Conservation (phyloP, 371 early-diverging fungal species). For the Mortierella sp. region DNA sequence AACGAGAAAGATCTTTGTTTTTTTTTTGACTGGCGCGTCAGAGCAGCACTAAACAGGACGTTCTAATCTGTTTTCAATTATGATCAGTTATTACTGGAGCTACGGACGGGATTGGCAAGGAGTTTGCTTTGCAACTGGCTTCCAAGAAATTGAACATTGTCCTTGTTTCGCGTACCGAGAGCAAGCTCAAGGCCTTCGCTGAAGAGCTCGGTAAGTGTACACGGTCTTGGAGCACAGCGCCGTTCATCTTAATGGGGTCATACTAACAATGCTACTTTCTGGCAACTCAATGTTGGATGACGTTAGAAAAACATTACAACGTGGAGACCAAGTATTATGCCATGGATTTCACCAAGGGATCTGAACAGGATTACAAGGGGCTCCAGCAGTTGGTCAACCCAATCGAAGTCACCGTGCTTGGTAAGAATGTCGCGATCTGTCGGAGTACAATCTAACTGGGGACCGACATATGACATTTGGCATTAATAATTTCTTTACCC, state of each 20-base stretch:
- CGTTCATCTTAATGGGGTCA: too few relatives aligned
- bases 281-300: neutral
- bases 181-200: conserved; percentile 85
- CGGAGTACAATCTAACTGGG: conserved; percentile 41
- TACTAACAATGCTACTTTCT: too few relatives aligned
- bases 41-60: neutral
- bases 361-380: conserved; percentile 71
- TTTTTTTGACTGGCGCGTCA: too few relatives aligned
- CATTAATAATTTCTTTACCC: conserved; percentile 25
- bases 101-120: conserved; percentile 97
- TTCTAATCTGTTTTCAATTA: neutral
- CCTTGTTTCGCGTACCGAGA: conserved; percentile 86
- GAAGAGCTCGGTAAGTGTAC: conserved; percentile 69
- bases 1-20: neutral
- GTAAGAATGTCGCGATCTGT: conserved; percentile 41
- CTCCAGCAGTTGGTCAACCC: conserved; percentile 67
- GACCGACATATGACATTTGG: neutral
- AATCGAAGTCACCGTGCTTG: conserved; percentile 76
- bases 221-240: neutral
- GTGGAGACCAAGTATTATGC: conserved; percentile 79
- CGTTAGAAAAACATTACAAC: conserved; percentile 58
- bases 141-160: conserved; percentile 87
- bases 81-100: conserved; percentile 93
- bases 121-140: conserved; percentile 93
- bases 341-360: conserved; percentile 85